These are phyloP conservation scores for Salix purpurea DNA, from an alignment of 345 rosid genomes.

Conservation along the genomic window DNA sequence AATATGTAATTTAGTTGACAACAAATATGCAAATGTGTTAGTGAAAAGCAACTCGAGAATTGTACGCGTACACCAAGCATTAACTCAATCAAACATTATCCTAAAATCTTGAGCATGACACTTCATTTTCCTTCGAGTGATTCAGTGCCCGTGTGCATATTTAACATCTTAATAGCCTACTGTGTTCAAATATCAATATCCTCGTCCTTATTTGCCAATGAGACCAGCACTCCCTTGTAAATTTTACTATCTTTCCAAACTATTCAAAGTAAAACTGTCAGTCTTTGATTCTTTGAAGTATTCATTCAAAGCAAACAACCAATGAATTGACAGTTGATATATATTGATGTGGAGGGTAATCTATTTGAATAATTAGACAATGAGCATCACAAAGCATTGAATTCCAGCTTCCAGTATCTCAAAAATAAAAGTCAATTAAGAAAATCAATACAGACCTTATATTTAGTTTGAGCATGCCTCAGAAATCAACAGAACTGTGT, in stretches of 20 bases:
- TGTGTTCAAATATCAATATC: not conserved
- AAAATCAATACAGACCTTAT: not conserved
- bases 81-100: not conserved
- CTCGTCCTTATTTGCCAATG: not conserved
- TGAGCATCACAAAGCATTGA: not conserved
- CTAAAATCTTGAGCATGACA: not conserved
- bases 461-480: not conserved
- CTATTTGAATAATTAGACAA: not conserved
- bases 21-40: not conserved
- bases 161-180: not conserved
- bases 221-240: not conserved
- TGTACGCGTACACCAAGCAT: constrained; percentile 1
- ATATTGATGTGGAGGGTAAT: not conserved
- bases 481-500: not conserved
- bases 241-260: not conserved
- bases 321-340: not conserved
- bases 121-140: not conserved
- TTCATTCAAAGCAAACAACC: not conserved
- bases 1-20: not conserved
- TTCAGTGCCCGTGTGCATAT: not conserved
- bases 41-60: not conserved
- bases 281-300: not conserved
- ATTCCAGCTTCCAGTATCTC: not conserved
- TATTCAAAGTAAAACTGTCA: not conserved
- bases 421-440: not conserved